Evolutionary conservation across 805 yeast genomes (phyloP), one percentile per base, ranked within the genome.

Genomic region (Millerago galiae): DNA sequence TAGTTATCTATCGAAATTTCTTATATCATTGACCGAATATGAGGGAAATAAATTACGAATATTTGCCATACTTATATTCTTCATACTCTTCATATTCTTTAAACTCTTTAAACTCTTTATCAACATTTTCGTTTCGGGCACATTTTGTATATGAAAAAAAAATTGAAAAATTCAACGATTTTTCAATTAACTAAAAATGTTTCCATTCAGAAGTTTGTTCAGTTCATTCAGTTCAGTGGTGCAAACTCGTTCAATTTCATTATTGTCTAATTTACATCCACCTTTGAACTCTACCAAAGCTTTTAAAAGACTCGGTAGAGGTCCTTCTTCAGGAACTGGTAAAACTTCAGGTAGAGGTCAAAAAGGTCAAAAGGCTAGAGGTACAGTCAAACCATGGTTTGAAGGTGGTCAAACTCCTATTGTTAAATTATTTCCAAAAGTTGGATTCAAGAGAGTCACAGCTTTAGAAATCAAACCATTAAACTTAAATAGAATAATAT

Each of bases 371-470:
- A 91, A 91, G 68, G 96, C 98, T 10, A 79, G 98, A 66, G 85
- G 91, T 31, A 77, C 81, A 34, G 91, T 91, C 26, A 91, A 89
- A 43, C 77, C 83, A 45, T 87, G 95, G 91, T 88, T 91, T 61
- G 99, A 93, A 71, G 99, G 99, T 78, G 98, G 99, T 61, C 99
- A 93, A 62, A 93, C 98, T 2, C 98, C 97, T 21, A 83, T 59
- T 79, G 79, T 63, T 76, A 84, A 63, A 68, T 84, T 52, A 80
- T 87, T 65, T 95, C 97, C 52, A 39, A 91, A 91, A 60, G 70
- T 82, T 46, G 98, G 98, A 8, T 89, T 89, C 68, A 79, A 75
- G 54, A 77, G 87, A 60, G 76, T 74, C 21, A 78, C 75, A 54
- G 74, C 74, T 38, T 65, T 65, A 46, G 72, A 72, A 12, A 66